Evolutionary conservation across 148 eudicot genomes (phyloP).

Genomic region (Camellia granthamiana): DNA sequence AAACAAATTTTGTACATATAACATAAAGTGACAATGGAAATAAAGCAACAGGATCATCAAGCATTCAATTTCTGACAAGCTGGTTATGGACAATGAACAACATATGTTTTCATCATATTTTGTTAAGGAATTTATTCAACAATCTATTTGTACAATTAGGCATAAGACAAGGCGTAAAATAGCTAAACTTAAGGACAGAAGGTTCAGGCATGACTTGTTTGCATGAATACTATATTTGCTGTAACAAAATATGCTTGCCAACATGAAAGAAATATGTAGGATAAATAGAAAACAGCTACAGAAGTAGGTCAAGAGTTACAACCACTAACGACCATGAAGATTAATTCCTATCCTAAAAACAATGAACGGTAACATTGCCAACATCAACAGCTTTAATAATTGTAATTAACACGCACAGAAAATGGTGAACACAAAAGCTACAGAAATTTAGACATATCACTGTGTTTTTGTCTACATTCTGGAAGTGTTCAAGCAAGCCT

Average conservation of each 20-base stretch:
- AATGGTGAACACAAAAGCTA: background rate
- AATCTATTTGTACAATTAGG: background rate
- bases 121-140: background rate
- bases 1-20: background rate
- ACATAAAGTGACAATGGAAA: background rate
- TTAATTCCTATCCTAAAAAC: background rate
- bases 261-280: background rate
- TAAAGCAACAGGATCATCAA: background rate
- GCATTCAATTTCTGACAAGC: background rate
- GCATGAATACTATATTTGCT: background rate
- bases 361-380: background rate
- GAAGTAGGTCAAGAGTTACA: background rate
- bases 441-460: background rate
- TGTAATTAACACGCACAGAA: background rate
- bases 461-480: background rate
- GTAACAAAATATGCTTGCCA: background rate
- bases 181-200: background rate
- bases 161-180: background rate
- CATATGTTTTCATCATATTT: background rate
- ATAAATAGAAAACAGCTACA: background rate
- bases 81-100: background rate
- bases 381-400: background rate
- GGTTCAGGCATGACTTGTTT: background rate
- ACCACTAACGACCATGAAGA: background rate
- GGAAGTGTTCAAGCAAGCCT: background rate